Evolutionary conservation across 192 early-diverging fungal genomes (phyloP).

Genomic region (Umbelopsis vinacea): DNA sequence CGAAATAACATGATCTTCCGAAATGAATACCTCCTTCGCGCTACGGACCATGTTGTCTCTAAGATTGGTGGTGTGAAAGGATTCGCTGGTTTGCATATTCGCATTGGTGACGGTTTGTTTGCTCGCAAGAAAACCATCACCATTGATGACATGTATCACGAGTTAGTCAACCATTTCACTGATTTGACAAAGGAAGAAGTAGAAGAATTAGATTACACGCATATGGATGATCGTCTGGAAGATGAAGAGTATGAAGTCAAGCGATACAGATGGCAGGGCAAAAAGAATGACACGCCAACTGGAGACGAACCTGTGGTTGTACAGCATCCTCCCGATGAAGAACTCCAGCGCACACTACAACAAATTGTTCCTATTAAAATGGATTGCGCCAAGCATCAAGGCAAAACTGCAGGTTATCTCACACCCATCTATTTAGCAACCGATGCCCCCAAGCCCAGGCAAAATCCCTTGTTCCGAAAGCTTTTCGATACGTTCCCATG

Average conservation of each 20-base stretch:
- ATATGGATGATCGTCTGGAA: slow-evolving; percentile 41
- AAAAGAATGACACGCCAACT: not conserved
- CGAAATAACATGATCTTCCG: slow-evolving; percentile 51
- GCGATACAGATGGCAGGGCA: slow-evolving; percentile 16
- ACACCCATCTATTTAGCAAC: slow-evolving; percentile 60
- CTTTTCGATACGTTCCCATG: slow-evolving; percentile 55
- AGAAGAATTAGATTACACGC: slow-evolving; percentile 26
- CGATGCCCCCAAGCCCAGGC: slow-evolving; percentile 49
- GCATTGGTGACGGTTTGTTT: slow-evolving; percentile 60
- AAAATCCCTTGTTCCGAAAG: slow-evolving; percentile 51
- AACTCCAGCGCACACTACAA: not conserved
- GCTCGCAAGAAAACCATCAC: slow-evolving; percentile 45
- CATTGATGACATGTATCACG: slow-evolving; percentile 52
- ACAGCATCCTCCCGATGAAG: slow-evolving; percentile 24
- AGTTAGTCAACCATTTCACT: slow-evolving; percentile 44
- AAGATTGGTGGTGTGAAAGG: slow-evolving; percentile 50
- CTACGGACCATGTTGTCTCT: slow-evolving; percentile 46
- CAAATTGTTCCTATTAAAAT: not conserved
- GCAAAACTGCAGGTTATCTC: slow-evolving; percentile 7
- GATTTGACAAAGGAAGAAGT: slow-evolving; percentile 42
- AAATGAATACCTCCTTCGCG: slow-evolving; percentile 49
- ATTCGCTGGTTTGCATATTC: slow-evolving; percentile 56
- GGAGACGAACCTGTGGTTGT: slow-evolving; percentile 25
- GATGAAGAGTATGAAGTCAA: slow-evolving; percentile 43
- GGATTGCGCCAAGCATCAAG: slow-evolving; percentile 7